Evolutionary conservation across 2,329 filamentous ascomycete genomes (phyloP).

Genomic region (Rhynchosporium secalis): DNA sequence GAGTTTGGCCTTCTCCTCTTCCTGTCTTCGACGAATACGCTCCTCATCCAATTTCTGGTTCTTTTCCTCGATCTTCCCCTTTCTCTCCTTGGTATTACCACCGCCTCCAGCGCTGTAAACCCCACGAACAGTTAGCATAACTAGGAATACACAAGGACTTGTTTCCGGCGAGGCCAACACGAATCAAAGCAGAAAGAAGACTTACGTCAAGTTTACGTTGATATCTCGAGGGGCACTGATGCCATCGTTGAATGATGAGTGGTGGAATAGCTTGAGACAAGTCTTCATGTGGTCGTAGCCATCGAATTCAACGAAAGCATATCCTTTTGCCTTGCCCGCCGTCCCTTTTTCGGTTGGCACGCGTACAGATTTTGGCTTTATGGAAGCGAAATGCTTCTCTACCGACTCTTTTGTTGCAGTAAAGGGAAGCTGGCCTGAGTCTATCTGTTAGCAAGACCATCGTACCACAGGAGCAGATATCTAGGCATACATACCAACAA

Average conservation of each 20-base stretch:
- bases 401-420: constrained; percentile 71
- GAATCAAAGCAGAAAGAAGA: constrained; percentile 31
- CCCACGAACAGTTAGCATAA: constrained; percentile 21
- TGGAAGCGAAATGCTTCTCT: constrained; percentile 72
- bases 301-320: constrained; percentile 87
- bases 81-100: constrained; percentile 70
- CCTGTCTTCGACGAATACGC: constrained; percentile 33
- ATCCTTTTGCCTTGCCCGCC: constrained; percentile 67
- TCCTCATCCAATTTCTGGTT: constrained; percentile 78
- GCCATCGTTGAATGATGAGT: constrained; percentile 69
- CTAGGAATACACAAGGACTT: neutral
- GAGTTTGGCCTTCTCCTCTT: constrained; percentile 34
- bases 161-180: neutral
- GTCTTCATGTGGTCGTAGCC: constrained; percentile 89
- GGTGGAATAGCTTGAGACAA: constrained; percentile 87
- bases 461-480: constrained; percentile 11
- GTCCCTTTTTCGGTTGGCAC: constrained; percentile 61
- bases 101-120: constrained; percentile 74
- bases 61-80: constrained; percentile 78
- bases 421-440: constrained; percentile 81
- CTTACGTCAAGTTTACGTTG: constrained; percentile 87
- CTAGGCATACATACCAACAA: constrained; percentile 58
- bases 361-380: constrained; percentile 70
- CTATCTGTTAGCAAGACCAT: constrained; percentile 29
- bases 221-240: constrained; percentile 66